Percentiles rank a stretch among this genome's conserved stretches.
Evolutionary conservation across 306 rosid genomes (phyloP).

Genomic region (Astragalus membranaceus): DNA sequence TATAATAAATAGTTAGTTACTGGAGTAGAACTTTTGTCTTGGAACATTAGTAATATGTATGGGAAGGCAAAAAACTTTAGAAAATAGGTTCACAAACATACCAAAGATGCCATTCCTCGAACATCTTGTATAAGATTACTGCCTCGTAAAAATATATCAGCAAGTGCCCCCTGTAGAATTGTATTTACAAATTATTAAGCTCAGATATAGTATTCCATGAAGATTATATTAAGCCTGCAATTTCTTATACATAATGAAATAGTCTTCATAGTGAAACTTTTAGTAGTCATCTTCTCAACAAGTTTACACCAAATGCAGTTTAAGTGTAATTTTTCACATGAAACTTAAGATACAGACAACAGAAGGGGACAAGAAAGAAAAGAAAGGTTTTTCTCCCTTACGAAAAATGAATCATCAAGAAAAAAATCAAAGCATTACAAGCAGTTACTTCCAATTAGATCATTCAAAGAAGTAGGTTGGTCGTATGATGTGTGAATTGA

Average conservation of each 20-base stretch:
- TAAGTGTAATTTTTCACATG: background rate
- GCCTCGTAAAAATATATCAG: conserved; percentile 81
- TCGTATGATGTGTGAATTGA: background rate
- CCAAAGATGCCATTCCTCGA: conserved; percentile 95
- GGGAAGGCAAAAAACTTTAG: background rate
- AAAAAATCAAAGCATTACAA: background rate
- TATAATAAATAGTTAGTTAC: conserved; percentile 11
- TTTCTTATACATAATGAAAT: background rate
- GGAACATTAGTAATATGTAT: background rate
- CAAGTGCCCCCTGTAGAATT: conserved; percentile 72
- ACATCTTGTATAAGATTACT: conserved; percentile 61
- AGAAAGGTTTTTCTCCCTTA: background rate
- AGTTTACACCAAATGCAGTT: background rate
- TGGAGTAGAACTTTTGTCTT: background rate
- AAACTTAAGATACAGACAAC: background rate
- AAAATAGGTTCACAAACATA: conserved; percentile 22
- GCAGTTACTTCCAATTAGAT: background rate
- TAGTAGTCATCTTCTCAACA: background rate
- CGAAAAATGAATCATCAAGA: background rate
- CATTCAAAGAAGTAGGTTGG: background rate
- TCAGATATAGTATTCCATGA: background rate
- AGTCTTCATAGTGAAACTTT: conserved; percentile 3
- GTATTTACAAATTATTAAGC: background rate
- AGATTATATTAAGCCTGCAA: background rate
- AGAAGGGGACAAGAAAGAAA: too few relatives aligned